These are phyloP conservation scores for Pinus taeda DNA, from an alignment of 75 land plant species.

Conservation along the genomic window DNA sequence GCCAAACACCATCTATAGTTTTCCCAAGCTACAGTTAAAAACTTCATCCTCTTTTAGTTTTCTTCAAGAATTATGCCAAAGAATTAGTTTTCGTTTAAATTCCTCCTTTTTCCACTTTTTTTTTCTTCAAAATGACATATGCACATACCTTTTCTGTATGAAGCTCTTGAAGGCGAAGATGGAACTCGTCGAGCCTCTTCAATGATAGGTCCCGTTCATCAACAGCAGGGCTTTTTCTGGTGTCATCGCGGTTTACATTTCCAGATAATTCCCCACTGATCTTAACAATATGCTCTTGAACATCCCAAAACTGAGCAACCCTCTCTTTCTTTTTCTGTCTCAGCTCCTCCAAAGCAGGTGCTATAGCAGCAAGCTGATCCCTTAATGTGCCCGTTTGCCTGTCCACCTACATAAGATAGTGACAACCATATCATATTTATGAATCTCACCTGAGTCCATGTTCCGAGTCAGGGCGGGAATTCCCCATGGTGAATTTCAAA, in stretches of 20 bases:
- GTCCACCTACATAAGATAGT: conserved; percentile 12
- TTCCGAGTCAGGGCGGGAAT: no score
- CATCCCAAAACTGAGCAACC: conserved; percentile 25
- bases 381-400: conserved; percentile 20
- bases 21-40: no score
- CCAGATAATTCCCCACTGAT: conserved; percentile 35
- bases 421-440: not conserved
- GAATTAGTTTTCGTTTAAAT: no score
- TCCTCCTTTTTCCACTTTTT: no score
- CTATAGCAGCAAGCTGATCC: conserved; percentile 30
- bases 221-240: not conserved
- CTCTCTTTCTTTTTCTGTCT: conserved; percentile 30
- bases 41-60: no score
- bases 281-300: conserved; percentile 30
- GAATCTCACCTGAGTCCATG: not conserved
- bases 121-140: not conserved
- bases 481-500: no score
- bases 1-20: no score
- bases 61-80: no score
- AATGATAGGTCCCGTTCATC: conserved; percentile 45
- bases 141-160: conserved; percentile 49
- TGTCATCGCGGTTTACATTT: not conserved
- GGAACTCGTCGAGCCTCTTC: conserved; percentile 52
- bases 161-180: conserved; percentile 37
- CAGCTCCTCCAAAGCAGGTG: conserved; percentile 36